These are phyloP conservation scores for Umbelopsis isabellina DNA, from an alignment of 192 early-diverging fungal species.

Conservation along the genomic window DNA sequence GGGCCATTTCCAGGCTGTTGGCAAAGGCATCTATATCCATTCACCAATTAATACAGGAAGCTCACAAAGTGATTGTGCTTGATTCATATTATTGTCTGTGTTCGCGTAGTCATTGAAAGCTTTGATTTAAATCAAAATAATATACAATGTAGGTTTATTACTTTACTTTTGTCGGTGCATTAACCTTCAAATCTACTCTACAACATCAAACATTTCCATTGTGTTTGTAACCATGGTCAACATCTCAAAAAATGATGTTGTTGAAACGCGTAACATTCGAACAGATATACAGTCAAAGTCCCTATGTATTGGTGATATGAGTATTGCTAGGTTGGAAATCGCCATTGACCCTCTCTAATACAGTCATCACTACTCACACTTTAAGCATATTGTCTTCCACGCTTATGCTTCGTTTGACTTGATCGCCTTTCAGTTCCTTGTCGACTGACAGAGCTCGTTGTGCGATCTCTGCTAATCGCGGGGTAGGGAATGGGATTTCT, in stretches of 20 bases:
- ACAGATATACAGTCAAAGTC: conserved; percentile 39
- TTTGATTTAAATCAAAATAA: too few species aligned
- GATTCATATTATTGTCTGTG: too few species aligned
- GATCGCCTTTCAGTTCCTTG: conserved; percentile 48
- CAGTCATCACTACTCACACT: conserved; percentile 38
- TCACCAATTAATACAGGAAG: too few species aligned
- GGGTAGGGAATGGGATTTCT: conserved; percentile 47
- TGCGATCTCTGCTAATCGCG: conserved; percentile 46
- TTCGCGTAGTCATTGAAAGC: too few species aligned
- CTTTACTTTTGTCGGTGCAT: too few species aligned
- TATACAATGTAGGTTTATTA: too few species aligned
- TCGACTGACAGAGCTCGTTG: conserved; percentile 45
- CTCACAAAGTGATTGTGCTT: too few species aligned
- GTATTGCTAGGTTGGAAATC: neutral
- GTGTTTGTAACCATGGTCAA: conserved; percentile 51
- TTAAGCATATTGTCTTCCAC: conserved; percentile 32
- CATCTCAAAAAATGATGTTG: conserved; percentile 56
- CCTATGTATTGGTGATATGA: conserved; percentile 26
- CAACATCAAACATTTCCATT: conserved; percentile 44
- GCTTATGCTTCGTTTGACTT: conserved; percentile 39
- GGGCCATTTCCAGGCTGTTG: too few species aligned
- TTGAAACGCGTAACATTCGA: conserved; percentile 50
- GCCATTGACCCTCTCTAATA: neutral
- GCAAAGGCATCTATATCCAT: too few species aligned
- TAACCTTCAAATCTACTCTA: neutral